Evolutionary conservation across 192 early-diverging fungal species (phyloP), one percentile per base, ranked within the genome.

Genomic region (Gryganskiella cystojenkinii): DNA sequence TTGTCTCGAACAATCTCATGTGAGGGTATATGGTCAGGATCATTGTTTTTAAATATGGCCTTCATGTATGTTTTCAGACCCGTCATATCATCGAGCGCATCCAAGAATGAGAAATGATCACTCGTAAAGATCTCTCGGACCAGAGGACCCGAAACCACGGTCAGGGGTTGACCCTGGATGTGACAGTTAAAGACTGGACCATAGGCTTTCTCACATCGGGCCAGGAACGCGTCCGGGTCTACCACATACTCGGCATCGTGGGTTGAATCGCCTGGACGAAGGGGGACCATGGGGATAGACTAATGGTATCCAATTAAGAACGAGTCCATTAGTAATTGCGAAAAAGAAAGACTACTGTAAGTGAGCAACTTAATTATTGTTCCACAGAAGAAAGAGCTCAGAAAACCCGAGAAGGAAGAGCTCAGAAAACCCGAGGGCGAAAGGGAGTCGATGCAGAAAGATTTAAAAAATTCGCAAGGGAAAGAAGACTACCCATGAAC

Each of bases 61-160:
- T 28, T 24, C 2, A 42, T 11, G 40, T 69, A 78, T 2, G 53
- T 13, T n/a, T 30, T 42, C 4, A 78, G 35, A 0, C 67, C 74
- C 3, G 66, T 78, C 3, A 69, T 14, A 3, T 56, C 37, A 31
- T 72, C 62, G 2, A 76, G 20, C 1, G 80, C 54, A 24, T 70
- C 66, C 3, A 22, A n/a, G 17, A 64, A 68, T 17, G 34, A 62
- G n/a, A 81, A 76, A 19, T 59, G 14, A 10, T 81, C 68, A 20
- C 55, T 76, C 72, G 70, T 71, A 30, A 81, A 81, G n/a, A 81
- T 53, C 43, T 81, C 80, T 3, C 80, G 72, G 19, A 70, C 50
- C n/a, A 70, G 45, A 1, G 63, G 49, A 15, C 72, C 80, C 4
- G 71, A 76, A 31, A 81, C 60, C 6, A 67, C 61, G 0, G 68